Percentiles rank a stretch among this genome's conserved stretches.
Evolutionary conservation across 371 early-diverging fungal genomes (phyloP).

Genomic region (Coemansia sp.): DNA sequence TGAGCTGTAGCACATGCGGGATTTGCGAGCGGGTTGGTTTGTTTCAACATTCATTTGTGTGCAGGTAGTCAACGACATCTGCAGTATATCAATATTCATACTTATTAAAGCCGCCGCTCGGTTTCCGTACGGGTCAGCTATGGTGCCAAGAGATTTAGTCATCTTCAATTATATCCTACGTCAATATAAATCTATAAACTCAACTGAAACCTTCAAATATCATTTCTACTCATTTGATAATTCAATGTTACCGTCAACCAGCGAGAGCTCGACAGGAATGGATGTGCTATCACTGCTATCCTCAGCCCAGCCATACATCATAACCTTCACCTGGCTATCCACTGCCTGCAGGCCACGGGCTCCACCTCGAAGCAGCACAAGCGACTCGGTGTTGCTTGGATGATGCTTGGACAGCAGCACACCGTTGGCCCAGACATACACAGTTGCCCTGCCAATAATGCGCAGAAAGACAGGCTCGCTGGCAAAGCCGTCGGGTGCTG

Average conservation of each 20-base stretch:
- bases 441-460: conserved; percentile 28
- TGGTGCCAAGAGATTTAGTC: too few species aligned
- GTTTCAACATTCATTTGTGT: neutral
- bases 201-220: neutral
- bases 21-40: neutral
- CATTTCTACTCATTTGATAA: neutral
- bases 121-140: too few species aligned
- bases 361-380: conserved; percentile 27
- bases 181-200: neutral
- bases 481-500: neutral
- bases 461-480: conserved; percentile 20
- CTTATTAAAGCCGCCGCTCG: neutral
- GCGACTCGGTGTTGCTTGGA: conserved; percentile 1
- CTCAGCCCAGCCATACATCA: conserved; percentile 49
- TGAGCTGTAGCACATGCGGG: neutral
- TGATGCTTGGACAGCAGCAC: conserved; percentile 26
- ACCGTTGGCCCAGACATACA: conserved; percentile 39
- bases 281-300: conserved; percentile 11
- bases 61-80: neutral
- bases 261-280: conserved; percentile 27
- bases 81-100: neutral
- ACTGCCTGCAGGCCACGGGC: neutral
- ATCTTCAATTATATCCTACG: neutral
- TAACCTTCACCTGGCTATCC: conserved; percentile 19
- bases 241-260: neutral